A percentile compares a stretch with the other conserved stretches of the same genome.
These are phyloP conservation scores for Fusarium euwallaceae DNA, from an alignment of 2,329 filamentous ascomycete genomes.

Conservation along the genomic window DNA sequence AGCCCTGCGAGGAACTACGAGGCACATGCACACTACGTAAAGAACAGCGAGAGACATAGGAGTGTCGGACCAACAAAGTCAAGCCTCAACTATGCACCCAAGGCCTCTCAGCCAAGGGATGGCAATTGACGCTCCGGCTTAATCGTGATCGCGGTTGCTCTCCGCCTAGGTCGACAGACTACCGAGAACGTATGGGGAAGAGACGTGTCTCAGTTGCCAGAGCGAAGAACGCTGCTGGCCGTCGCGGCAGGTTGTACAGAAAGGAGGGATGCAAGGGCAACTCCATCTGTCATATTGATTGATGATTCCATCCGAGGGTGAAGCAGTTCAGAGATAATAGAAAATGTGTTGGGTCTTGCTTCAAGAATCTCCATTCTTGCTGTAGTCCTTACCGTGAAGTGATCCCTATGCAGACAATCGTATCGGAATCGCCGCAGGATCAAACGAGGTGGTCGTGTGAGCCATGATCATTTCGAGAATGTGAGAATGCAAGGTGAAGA, in stretches of 20 bases:
- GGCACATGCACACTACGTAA: conserved; percentile 17
- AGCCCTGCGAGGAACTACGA: conserved; percentile 15
- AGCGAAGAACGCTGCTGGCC: conserved; percentile 61
- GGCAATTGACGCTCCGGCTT: conserved; percentile 98
- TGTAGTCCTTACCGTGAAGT: background rate
- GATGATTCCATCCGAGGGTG: background rate
- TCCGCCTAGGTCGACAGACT: conserved; percentile 83
- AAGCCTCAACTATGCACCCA: conserved; percentile 91
- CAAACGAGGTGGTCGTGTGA: conserved; percentile 1
- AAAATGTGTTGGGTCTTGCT: conserved; percentile 6
- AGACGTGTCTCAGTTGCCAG: conserved; percentile 73
- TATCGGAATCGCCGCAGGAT: conserved; percentile 1
- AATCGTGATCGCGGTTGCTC: conserved; percentile 88
- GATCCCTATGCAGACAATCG: background rate
- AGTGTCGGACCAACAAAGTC: conserved; percentile 93
- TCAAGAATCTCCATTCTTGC: background rate
- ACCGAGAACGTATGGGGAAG: conserved; percentile 81
- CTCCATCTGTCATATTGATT: conserved; percentile 13
- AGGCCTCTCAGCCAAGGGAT: conserved; percentile 81
- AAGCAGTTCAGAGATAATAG: conserved; percentile 28
- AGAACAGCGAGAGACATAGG: conserved; percentile 14
- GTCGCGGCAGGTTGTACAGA: conserved; percentile 63
- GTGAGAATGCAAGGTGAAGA: conserved; percentile 25
- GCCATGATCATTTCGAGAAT: conserved; percentile 5
- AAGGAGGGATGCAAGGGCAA: conserved; percentile 1